A percentile compares a stretch with the other conserved stretches of the same genome.
phyloP scores from a whole-genome alignment of 2,329 filamentous ascomycete species.

The Colletotrichum theobromicola region DNA sequence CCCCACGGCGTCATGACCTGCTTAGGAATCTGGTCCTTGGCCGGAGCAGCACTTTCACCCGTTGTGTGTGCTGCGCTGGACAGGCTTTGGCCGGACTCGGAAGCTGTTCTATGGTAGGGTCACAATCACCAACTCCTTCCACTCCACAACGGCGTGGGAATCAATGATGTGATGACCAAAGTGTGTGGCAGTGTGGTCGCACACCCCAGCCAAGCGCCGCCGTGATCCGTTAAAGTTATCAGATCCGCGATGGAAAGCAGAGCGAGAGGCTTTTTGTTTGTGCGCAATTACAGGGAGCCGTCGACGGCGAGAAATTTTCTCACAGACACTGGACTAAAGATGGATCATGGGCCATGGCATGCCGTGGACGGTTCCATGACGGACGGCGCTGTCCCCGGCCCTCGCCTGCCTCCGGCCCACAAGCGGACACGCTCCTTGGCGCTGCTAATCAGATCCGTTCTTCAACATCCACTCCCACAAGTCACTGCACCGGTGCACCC shows the following conservation, averaged over 20 bases:
- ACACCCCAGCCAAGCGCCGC: background rate
- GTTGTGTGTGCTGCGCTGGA: background rate
- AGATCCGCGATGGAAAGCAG: conserved; percentile 5
- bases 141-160: background rate
- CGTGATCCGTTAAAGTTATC: conserved; percentile 12
- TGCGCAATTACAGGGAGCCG: background rate
- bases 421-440: conserved; percentile 10
- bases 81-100: background rate
- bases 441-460: conserved; percentile 17
- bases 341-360: background rate
- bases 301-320: background rate
- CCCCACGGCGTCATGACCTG: background rate
- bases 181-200: background rate
- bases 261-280: background rate
- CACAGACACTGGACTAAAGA: background rate
- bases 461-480: background rate
- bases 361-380: background rate
- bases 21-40: background rate
- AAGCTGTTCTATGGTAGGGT: background rate
- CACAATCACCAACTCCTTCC: background rate
- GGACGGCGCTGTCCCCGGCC: background rate
- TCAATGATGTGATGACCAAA: background rate
- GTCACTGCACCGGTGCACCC: too few relatives aligned
- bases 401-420: conserved; percentile 12
- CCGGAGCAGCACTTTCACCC: background rate